phyloP scores from a whole-genome alignment of 257 asterid genomes.

The Capsicum chinense region DNA sequence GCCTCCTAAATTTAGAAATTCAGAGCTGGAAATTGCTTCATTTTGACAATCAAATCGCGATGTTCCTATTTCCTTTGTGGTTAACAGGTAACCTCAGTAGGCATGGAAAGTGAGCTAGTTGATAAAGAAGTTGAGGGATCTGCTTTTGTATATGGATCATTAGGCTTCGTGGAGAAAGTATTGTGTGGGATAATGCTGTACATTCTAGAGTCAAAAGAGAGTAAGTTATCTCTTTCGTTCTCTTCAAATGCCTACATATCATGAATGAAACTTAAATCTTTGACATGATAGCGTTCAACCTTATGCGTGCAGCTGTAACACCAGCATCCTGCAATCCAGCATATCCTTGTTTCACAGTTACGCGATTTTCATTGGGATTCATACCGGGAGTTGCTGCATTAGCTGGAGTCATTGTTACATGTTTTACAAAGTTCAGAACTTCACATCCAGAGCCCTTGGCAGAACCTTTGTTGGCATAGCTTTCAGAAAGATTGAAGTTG shows the following conservation, averaged over 20 bases:
- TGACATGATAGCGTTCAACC: neutral
- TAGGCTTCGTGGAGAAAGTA: conserved; percentile 82
- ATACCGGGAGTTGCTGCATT: conserved; percentile 32
- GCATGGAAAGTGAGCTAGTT: conserved; percentile 91
- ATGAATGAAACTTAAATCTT: conserved; percentile 51
- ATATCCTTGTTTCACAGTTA: conserved; percentile 28
- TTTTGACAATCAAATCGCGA: neutral
- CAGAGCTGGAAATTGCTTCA: neutral
- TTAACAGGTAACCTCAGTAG: conserved; percentile 70
- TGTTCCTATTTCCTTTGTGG: neutral
- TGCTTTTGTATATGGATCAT: conserved; percentile 87
- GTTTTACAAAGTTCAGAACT: conserved; percentile 14
- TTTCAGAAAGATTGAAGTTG: neutral
- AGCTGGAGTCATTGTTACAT: conserved; percentile 19
- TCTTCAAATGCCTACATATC: conserved; percentile 8
- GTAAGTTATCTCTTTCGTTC: conserved; percentile 42
- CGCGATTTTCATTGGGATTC: conserved; percentile 31
- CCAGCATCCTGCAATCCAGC: conserved; percentile 25
- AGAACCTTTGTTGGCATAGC: conserved; percentile 28
- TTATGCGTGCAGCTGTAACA: conserved; percentile 21
- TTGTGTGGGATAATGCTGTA: conserved; percentile 50
- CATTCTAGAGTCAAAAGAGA: conserved; percentile 36
- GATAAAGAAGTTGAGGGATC: conserved; percentile 80
- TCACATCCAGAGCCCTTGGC: conserved; percentile 11
- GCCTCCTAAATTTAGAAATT: neutral